Conservation (phyloP, 345 rosid genomes). For the Murraya paniculata region DNA sequence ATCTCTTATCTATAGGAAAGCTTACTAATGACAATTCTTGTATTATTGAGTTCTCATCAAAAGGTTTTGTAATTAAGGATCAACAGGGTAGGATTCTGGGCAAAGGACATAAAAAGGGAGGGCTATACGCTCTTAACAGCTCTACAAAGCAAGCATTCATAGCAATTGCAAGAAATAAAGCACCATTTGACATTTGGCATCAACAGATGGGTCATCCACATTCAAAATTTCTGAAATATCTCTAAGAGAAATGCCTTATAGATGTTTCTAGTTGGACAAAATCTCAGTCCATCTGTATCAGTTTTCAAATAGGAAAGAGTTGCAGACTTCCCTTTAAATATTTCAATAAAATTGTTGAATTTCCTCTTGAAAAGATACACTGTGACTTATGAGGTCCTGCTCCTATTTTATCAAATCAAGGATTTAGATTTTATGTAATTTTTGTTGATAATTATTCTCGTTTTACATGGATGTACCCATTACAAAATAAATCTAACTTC, state of each 20-base stretch:
- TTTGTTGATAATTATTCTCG: background rate
- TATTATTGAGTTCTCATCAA: background rate
- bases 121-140: background rate
- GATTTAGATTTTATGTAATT: background rate
- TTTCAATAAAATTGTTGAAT: background rate
- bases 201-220: background rate
- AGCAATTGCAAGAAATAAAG: too few relatives aligned
- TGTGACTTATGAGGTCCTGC: background rate
- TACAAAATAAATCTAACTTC: conserved; percentile 1
- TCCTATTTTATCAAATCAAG: background rate
- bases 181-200: too few relatives aligned
- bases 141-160: background rate
- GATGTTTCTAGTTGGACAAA: background rate
- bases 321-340: background rate
- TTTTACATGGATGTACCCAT: background rate
- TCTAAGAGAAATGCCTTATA: background rate
- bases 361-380: background rate
- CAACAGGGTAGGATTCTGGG: background rate
- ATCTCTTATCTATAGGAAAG: background rate
- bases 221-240: background rate
- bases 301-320: background rate
- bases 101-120: background rate
- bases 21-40: background rate
- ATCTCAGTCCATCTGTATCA: background rate
- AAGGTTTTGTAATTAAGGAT: background rate